Base-by-base conservation (phyloP, 805 yeast genomes). In the Starmerella floris region DNA sequence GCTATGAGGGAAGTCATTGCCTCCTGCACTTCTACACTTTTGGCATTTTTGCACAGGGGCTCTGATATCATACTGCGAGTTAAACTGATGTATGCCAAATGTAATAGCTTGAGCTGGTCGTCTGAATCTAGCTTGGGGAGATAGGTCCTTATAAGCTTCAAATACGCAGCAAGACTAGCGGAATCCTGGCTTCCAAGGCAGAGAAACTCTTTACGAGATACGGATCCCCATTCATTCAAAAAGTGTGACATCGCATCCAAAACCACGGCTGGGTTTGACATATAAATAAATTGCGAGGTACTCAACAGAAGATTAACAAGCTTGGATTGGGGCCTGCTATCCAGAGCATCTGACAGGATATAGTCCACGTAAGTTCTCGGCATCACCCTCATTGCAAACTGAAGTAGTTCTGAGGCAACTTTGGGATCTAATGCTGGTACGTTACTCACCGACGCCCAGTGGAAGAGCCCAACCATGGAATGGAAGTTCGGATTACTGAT, bases 381-480 rank as follows among this genome's bases (percentile, higher is more conserved):
- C 37, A 45, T 23, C 26, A 45, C 33, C 20, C 22, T 20, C 19
- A 10, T 39, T 17, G 20, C 27, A 21, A 42, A 15, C 17, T 17
- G 19, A 22, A 45, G 33, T 6, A 45, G 37, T 2, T 30, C 34
- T 11, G n/a, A 15, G 2, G 48, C 48, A 5, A 37, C 35, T 22
- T 16, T 11, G 3, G n/a, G 23, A n/a, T 43, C 37, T 21, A 45
- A 28, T 6, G 45, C 31, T n/a, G 48, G 48, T 13, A 35, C 37
- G 4, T 13, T n/a, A 28, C 13, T 3, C 8, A 30, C 33, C 9
- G 23, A 11, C 2, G 39, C 16, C 48, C 48, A 45, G 17, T 22
- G 25, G 27, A 26, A 37, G 10, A 36, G n/a, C 15, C 34, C 23
- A 22, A 26, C 16, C 15, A 42, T 11, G 2, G 40, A 39, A 11